phyloP scores from a whole-genome alignment of 108 stramenopile genomes.

The Cyclotella sp. region DNA sequence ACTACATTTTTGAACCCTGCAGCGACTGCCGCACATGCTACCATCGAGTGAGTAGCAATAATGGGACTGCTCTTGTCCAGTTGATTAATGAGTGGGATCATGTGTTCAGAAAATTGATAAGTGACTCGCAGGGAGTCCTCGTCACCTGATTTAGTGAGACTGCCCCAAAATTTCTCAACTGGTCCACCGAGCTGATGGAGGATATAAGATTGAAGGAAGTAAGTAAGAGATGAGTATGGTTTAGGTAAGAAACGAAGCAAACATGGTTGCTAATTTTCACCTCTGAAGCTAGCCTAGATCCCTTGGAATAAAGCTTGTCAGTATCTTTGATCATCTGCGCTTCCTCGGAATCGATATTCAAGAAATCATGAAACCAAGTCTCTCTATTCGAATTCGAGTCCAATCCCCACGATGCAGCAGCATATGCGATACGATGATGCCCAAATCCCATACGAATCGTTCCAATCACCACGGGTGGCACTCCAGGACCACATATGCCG shows the following conservation, averaged over 20 bases:
- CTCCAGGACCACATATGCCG: conserved; percentile 5
- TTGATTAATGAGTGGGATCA: conserved; percentile 75
- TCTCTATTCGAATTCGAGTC: conserved; percentile 29
- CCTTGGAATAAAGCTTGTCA: conserved; percentile 83
- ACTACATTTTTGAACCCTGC: conserved; percentile 91
- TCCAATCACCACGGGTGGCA: conserved; percentile 81
- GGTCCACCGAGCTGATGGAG: conserved; percentile 64
- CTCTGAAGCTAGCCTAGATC: conserved; percentile 83
- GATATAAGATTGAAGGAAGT: background rate
- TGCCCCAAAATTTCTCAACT: conserved; percentile 84
- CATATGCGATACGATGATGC: conserved; percentile 94
- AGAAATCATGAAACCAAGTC: conserved; percentile 90
- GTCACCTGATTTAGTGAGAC: conserved; percentile 79
- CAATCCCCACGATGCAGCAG: conserved; percentile 86
- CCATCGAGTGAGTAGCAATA: conserved; percentile 88
- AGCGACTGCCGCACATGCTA: conserved; percentile 84
- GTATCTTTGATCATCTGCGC: conserved; percentile 80
- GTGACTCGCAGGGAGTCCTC: conserved; percentile 88
- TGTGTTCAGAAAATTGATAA: conserved; percentile 78
- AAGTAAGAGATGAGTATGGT: background rate
- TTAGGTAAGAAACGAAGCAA: background rate
- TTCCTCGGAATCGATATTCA: conserved; percentile 89
- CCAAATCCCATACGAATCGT: conserved; percentile 97
- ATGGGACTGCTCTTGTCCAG: conserved; percentile 87
- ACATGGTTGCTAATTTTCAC: conserved; percentile 22